Percentiles rank a stretch among this genome's conserved stretches.
Evolutionary conservation across 2,329 filamentous ascomycete species (phyloP).

Genomic region (Cladophialophora bantiana): DNA sequence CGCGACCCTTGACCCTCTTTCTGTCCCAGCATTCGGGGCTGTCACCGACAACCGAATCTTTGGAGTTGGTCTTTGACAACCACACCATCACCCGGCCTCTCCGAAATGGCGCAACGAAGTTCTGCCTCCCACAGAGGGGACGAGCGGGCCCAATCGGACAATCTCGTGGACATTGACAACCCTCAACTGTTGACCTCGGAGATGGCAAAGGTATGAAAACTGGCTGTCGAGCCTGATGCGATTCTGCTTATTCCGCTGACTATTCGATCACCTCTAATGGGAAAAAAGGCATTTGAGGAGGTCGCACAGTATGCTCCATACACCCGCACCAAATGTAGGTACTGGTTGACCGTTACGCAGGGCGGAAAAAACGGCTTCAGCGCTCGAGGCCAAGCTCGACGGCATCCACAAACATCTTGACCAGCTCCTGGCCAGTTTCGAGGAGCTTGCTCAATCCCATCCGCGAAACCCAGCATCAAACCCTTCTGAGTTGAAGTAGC

Average conservation of each 20-base stretch:
- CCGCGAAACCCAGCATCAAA: conserved; percentile 34
- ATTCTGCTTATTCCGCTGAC: conserved; percentile 20
- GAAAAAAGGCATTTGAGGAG: conserved; percentile 45
- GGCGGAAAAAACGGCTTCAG: conserved; percentile 63
- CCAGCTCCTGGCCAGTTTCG: conserved; percentile 58
- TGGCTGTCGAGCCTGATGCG: not conserved
- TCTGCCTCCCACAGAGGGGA: conserved; percentile 20
- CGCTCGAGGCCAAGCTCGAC: conserved; percentile 62
- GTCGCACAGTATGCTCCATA: conserved; percentile 40
- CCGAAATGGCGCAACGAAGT: conserved; percentile 31
- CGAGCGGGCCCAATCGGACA: conserved; percentile 22
- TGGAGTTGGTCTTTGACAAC: not conserved
- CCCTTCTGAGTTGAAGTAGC: conserved; percentile 32
- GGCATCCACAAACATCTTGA: conserved; percentile 64
- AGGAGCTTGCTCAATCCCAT: conserved; percentile 42
- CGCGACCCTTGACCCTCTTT: not conserved
- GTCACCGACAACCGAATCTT: conserved; percentile 2
- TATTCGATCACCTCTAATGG: not conserved
- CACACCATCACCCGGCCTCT: not conserved
- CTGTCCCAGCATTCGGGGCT: not conserved
- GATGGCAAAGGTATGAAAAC: conserved; percentile 38
- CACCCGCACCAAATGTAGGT: not conserved
- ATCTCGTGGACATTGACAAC: conserved; percentile 22
- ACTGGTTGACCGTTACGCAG: conserved; percentile 42
- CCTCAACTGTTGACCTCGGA: conserved; percentile 36